Percentiles rank a stretch among this genome's conserved stretches.
phyloP scores from a whole-genome alignment of 208 protist genomes.

The Crithidia expoeki region DNA sequence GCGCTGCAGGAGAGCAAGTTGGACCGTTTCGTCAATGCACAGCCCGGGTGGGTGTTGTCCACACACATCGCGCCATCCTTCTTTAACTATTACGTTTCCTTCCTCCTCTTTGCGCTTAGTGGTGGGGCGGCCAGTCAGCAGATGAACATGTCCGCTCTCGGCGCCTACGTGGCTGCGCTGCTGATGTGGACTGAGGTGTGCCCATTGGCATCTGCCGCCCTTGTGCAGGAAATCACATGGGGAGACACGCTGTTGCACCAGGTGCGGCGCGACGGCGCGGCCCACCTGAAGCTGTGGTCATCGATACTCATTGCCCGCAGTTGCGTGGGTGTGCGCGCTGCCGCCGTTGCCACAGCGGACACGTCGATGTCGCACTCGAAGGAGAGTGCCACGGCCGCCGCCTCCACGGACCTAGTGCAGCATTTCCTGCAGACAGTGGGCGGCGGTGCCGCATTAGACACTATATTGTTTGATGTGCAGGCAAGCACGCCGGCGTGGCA shows the following conservation, averaged over 20 bases:
- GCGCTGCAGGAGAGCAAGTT: slow-evolving; percentile 19
- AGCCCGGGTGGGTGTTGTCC: slow-evolving; percentile 30
- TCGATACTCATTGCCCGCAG: slow-evolving; percentile 57
- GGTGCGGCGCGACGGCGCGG: slow-evolving; percentile 45
- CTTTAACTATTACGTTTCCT: slow-evolving; percentile 57
- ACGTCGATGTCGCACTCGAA: background rate
- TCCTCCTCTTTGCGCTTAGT: slow-evolving; percentile 52
- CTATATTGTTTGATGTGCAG: slow-evolving; percentile 73
- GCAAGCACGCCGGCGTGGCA: slow-evolving; percentile 62
- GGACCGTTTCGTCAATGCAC: slow-evolving; percentile 27
- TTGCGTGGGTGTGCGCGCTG: slow-evolving; percentile 32
- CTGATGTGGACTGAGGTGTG: slow-evolving; percentile 46
- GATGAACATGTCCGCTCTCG: slow-evolving; percentile 68
- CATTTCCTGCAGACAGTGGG: slow-evolving; percentile 65
- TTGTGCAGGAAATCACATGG: slow-evolving; percentile 51
- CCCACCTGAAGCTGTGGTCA: slow-evolving; percentile 74
- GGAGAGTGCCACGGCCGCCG: slow-evolving; percentile 11
- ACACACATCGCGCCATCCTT: slow-evolving; percentile 26
- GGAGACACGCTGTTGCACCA: slow-evolving; percentile 50
- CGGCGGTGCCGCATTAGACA: slow-evolving; percentile 58
- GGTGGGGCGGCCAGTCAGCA: slow-evolving; percentile 49
- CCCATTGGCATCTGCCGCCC: slow-evolving; percentile 24
- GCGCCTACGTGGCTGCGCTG: slow-evolving; percentile 58
- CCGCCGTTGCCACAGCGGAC: slow-evolving; percentile 1
- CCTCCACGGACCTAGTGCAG: slow-evolving; percentile 34